A percentile compares a stretch with the other conserved stretches of the same genome.
Conservation (phyloP, 2,329 filamentous ascomycete genomes). For the Diaporthe citriasiana region DNA sequence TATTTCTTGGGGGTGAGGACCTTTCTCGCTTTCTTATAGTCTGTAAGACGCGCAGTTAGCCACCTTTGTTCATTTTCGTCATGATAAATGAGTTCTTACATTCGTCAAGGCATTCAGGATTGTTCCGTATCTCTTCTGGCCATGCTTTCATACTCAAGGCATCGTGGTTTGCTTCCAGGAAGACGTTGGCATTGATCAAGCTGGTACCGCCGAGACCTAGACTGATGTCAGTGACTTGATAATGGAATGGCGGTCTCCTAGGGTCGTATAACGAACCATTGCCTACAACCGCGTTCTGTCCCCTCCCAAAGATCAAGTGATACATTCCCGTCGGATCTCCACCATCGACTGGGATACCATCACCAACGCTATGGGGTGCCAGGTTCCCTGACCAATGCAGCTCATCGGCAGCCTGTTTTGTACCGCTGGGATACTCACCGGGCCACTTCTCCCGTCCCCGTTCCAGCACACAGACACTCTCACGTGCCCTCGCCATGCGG, state of each 20-base stretch:
- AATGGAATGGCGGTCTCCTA: not conserved
- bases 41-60: slow-evolving; percentile 50
- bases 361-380: slow-evolving; percentile 55
- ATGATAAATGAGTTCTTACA: slow-evolving; percentile 58
- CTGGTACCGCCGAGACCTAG: slow-evolving; percentile 75
- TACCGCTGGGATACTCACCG: slow-evolving; percentile 71
- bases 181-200: slow-evolving; percentile 77
- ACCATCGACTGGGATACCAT: slow-evolving; percentile 58
- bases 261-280: slow-evolving; percentile 60
- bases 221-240: not conserved
- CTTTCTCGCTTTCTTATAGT: slow-evolving; percentile 68
- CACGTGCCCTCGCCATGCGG: slow-evolving; percentile 71
- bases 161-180: slow-evolving; percentile 69
- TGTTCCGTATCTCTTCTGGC: slow-evolving; percentile 69
- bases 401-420: slow-evolving; percentile 63
- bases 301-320: slow-evolving; percentile 73
- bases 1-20: slow-evolving; percentile 73
- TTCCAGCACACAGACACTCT: slow-evolving; percentile 75
- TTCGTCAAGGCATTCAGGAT: slow-evolving; percentile 57
- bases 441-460: slow-evolving; percentile 76
- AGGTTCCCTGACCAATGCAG: slow-evolving; percentile 70
- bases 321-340: slow-evolving; percentile 74
- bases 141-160: slow-evolving; percentile 68
- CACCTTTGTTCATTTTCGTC: not conserved
- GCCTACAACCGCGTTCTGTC: slow-evolving; percentile 73